Conservation (phyloP, 768 basidiomycete species). For the Mycena floridula region DNA sequence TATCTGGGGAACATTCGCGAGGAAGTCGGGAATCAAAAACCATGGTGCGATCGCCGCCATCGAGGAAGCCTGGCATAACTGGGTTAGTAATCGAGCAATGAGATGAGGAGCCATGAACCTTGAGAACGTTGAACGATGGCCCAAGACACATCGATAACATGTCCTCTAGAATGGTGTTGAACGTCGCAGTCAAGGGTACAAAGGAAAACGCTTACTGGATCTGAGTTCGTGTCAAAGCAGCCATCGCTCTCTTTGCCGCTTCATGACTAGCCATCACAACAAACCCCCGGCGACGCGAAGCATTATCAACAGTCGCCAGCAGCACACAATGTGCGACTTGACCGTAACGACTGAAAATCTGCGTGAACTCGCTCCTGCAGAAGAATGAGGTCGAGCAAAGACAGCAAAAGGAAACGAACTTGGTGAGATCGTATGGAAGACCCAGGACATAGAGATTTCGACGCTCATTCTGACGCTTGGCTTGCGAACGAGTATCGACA, state of each 20-base stretch:
- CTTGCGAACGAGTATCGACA: conserved; percentile 15
- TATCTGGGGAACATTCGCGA: conserved; percentile 21
- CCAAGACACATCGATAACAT: conserved; percentile 79
- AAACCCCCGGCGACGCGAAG: conserved; percentile 78
- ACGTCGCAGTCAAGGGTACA: background rate
- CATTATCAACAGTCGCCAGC: conserved; percentile 77
- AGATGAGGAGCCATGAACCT: conserved; percentile 32
- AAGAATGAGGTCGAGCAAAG: background rate
- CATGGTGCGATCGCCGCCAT: conserved; percentile 73
- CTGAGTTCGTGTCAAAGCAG: conserved; percentile 57
- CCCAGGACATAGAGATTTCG: conserved; percentile 84
- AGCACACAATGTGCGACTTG: conserved; percentile 73
- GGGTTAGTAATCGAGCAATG: background rate
- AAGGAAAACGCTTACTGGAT: conserved; percentile 44
- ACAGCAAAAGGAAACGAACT: conserved; percentile 35
- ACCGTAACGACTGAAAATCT: conserved; percentile 59
- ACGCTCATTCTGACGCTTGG: conserved; percentile 39
- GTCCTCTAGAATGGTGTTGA: conserved; percentile 43
- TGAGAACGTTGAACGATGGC: conserved; percentile 84
- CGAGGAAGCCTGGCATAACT: conserved; percentile 62
- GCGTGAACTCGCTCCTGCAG: conserved; percentile 47
- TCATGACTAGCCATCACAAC: conserved; percentile 73
- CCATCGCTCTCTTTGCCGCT: conserved; percentile 68
- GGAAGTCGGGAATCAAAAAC: conserved; percentile 45
- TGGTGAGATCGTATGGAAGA: conserved; percentile 73